Evolutionary conservation across 345 rosid genomes (phyloP), one percentile per base, ranked within the genome.

Genomic region (Cochlearia excelsa): DNA sequence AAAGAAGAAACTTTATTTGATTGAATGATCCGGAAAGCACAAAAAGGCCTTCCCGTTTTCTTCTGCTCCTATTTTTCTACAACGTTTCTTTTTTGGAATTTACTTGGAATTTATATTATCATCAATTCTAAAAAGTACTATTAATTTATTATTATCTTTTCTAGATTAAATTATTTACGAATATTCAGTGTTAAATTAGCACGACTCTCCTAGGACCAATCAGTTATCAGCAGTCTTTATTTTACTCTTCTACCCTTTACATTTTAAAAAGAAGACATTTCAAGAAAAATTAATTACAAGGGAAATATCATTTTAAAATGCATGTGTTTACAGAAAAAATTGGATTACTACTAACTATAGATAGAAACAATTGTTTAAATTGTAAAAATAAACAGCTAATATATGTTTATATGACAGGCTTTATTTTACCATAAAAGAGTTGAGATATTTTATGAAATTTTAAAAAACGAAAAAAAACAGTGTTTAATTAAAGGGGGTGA

Each of bases 21-120:
- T 59, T 51, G 59, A 51, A 30, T 11, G 57, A 35, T 57, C 44
- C 31, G 5, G 27, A 3, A 44, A 29, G 47, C 40, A 54, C 44
- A 28, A 43, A 54, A 62, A 48, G 23, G 23, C 23, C 23, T 57
- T 59, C 62, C 68, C 68, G 63, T 2, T 56, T 63, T 70, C 66
- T 61, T 59, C 66, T 68, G 57, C 73, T 68, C n/a, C 57, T 61
- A 23, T 46, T 63, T 52, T 11, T 53, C 53, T 27, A 9, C 64
- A 56, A 54, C 63, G 52, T 48, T 69, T 63, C 41, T 63, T 46
- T 57, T 38, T 46, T 28, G 3, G 33, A 62, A 40, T 1, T 2
- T 7, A 39, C 23, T 16, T 16, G 23, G 23, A 7, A 39, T n/a
- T 7, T 39, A 39, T 39, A 38, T 38, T 3, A 38, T 38, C 5